phyloP scores from a whole-genome alignment of 1,284 basidiomycete species.

The Xerocomus nothofagi region DNA sequence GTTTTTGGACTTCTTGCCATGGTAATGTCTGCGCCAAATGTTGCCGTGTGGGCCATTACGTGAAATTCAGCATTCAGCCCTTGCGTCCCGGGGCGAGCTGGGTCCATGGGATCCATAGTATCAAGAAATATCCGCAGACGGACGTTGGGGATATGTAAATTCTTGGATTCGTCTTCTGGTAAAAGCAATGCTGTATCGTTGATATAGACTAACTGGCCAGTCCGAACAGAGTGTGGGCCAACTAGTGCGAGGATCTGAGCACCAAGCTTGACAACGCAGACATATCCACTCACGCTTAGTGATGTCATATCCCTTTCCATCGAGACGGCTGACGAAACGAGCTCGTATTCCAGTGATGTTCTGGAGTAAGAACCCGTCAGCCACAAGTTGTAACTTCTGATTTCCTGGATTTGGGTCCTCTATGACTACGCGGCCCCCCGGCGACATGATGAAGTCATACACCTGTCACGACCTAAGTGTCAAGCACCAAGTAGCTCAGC shows the following conservation, averaged over 20 bases:
- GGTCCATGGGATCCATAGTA: constrained; percentile 45
- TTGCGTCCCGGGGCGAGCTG: constrained; percentile 36
- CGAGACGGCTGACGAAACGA: constrained; percentile 74
- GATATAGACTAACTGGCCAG: constrained; percentile 80
- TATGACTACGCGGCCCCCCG: constrained; percentile 48
- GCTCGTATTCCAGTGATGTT: constrained; percentile 77
- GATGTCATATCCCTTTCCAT: constrained; percentile 85
- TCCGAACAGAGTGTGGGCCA: constrained; percentile 76
- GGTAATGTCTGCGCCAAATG: constrained; percentile 69
- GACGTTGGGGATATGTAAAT: constrained; percentile 45
- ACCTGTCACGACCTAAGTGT: constrained; percentile 43
- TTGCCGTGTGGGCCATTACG: constrained; percentile 61
- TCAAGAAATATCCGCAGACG: constrained; percentile 60
- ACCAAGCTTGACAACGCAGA: background rate
- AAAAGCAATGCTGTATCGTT: constrained; percentile 66
- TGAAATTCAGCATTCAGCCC: constrained; percentile 46
- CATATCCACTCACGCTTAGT: constrained; percentile 61
- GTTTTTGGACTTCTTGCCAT: constrained; percentile 23
- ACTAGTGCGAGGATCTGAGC: constrained; percentile 47
- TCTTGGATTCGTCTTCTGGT: constrained; percentile 31
- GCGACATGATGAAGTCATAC: constrained; percentile 77
- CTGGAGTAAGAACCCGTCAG: constrained; percentile 73
- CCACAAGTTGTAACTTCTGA: constrained; percentile 60
- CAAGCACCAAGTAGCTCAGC: constrained; percentile 3
- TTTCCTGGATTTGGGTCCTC: constrained; percentile 72